Conservation (phyloP, 257 asterid species). For the Nicotiana sylvestris region DNA sequence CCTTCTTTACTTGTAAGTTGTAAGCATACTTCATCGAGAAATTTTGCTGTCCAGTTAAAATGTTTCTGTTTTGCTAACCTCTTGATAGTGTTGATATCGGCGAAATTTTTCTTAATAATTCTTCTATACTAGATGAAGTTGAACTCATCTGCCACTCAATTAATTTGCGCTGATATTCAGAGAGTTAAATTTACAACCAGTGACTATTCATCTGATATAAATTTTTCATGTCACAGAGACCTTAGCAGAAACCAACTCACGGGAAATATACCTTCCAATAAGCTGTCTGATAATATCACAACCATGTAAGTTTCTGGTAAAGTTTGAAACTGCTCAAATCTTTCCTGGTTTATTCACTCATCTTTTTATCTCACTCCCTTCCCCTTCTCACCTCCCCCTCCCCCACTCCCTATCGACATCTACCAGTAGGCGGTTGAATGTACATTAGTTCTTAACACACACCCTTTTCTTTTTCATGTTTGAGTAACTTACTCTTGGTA, state of each 20-base stretch:
- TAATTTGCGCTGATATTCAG: not conserved
- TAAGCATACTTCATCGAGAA: conserved; percentile 10
- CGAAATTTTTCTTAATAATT: not conserved
- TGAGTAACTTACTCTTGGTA: not conserved
- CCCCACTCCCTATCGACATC: not conserved
- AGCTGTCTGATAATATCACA: conserved; percentile 35
- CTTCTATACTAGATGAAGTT: not conserved
- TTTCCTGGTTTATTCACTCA: not conserved
- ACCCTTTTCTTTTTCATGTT: not conserved
- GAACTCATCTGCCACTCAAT: not conserved
- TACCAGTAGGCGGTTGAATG: not conserved
- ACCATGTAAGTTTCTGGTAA: conserved; percentile 36
- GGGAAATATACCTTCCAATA: conserved; percentile 31
- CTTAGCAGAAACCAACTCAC: conserved; percentile 44
- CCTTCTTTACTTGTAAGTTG: conserved; percentile 51
- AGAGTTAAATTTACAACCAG: not conserved
- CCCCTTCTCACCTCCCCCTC: not conserved
- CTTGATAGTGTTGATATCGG: not conserved
- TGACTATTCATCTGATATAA: not conserved
- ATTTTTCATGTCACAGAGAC: conserved; percentile 35
- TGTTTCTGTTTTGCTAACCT: not conserved
- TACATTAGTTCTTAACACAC: not conserved
- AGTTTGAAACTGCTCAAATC: not conserved
- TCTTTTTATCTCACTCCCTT: not conserved
- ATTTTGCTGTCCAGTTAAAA: not conserved